phyloP scores from a whole-genome alignment of 257 asterid species.

The Capsicum pubescens region DNA sequence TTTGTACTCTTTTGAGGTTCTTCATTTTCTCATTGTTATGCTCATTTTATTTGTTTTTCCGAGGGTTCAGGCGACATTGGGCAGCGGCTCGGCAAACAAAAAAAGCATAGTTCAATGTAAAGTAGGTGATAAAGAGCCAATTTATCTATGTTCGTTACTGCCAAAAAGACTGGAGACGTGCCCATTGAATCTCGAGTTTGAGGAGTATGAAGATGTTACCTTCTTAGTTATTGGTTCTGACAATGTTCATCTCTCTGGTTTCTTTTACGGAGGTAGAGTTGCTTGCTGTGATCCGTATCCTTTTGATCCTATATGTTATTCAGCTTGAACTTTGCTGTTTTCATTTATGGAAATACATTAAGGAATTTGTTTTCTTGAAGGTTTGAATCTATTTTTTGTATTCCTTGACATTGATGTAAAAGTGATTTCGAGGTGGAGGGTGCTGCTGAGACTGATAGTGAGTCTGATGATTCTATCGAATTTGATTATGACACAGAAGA shows the following conservation, averaged over 20 bases:
- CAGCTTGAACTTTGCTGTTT: neutral
- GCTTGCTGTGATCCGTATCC: constrained; percentile 68
- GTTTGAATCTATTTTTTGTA: constrained; percentile 19
- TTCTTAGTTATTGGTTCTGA: constrained; percentile 76
- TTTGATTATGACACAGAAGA: constrained; percentile 52
- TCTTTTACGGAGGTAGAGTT: constrained; percentile 63
- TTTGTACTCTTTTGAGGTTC: neutral
- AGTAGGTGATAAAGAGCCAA: constrained; percentile 80
- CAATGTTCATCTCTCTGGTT: constrained; percentile 91
- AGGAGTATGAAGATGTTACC: constrained; percentile 78
- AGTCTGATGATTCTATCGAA: constrained; percentile 49
- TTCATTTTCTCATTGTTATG: constrained; percentile 1
- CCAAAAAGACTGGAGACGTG: constrained; percentile 81
- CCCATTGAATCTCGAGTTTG: constrained; percentile 79
- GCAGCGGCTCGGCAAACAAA: constrained; percentile 58
- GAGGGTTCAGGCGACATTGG: constrained; percentile 75
- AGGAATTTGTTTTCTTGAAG: neutral
- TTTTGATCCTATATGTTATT: constrained; percentile 29
- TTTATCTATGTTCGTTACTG: constrained; percentile 69
- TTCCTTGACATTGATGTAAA: constrained; percentile 53
- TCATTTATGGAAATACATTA: neutral
- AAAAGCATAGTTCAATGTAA: constrained; percentile 77
- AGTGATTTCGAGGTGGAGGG: constrained; percentile 64
- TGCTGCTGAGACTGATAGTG: constrained; percentile 48
- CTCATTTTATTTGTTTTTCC: constrained; percentile 20